Percentiles rank a stretch among this genome's conserved stretches.
These are phyloP conservation scores for Bocquillonia castaneifolia DNA, from an alignment of 441 rosid species.

Conservation along the genomic window DNA sequence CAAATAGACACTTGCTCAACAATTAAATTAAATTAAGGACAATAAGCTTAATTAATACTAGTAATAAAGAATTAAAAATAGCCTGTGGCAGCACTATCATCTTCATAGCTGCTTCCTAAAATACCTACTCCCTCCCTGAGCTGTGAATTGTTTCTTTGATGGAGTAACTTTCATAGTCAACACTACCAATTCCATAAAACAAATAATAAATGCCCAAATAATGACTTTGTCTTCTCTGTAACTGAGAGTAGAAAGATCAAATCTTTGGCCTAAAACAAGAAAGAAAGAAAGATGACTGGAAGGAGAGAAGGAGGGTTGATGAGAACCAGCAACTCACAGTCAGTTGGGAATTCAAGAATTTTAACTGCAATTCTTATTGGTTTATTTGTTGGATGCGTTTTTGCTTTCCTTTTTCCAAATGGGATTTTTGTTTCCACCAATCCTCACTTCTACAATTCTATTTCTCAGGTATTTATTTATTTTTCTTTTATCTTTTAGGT, in stretches of 20 bases:
- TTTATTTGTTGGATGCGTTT: constrained; percentile 36
- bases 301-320: constrained; percentile 36
- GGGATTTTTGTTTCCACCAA: constrained; percentile 31
- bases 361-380: constrained; percentile 34
- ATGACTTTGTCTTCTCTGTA: not conserved
- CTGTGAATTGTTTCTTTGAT: too few relatives aligned
- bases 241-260: not conserved
- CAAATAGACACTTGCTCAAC: too few relatives aligned
- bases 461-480: constrained; percentile 23
- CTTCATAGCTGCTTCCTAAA: too few relatives aligned
- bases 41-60: too few relatives aligned
- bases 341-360: constrained; percentile 32
- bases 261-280: not conserved
- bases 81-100: too few relatives aligned
- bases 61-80: too few relatives aligned
- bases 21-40: too few relatives aligned
- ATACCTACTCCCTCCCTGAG: too few relatives aligned
- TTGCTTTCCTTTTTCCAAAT: constrained; percentile 35
- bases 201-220: too few relatives aligned
- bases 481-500: not conserved
- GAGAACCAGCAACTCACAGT: constrained; percentile 24
- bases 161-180: too few relatives aligned
- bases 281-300: constrained; percentile 23
- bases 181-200: too few relatives aligned
- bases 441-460: constrained; percentile 15